A percentile compares a stretch with the other conserved stretches of the same genome.
phyloP scores from a whole-genome alignment of 2,329 filamentous ascomycete genomes.

The Paecilomyces variotii region DNA sequence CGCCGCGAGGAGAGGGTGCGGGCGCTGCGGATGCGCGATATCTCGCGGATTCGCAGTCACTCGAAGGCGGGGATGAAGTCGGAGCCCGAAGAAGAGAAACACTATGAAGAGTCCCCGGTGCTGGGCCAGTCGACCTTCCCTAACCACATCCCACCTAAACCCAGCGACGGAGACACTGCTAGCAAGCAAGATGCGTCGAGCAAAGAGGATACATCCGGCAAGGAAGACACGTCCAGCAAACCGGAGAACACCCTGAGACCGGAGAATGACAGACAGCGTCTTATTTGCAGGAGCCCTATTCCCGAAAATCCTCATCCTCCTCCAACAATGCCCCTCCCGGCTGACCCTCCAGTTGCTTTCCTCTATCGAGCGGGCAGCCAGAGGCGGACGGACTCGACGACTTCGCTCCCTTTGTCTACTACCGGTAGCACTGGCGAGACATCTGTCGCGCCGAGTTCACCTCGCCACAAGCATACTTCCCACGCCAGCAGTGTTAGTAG shows the following conservation, averaged over 20 bases:
- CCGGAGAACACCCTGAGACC: neutral
- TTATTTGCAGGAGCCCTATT: neutral
- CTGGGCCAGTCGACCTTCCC: neutral
- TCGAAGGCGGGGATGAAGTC: conserved; percentile 5
- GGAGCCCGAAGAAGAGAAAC: neutral
- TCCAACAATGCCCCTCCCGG: conserved; percentile 13
- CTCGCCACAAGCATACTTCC: neutral
- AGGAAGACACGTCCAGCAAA: neutral
- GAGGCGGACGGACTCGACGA: conserved; percentile 3
- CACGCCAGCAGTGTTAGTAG: neutral
- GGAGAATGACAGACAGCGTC: neutral
- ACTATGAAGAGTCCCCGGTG: neutral
- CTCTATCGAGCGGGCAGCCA: neutral
- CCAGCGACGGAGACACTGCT: neutral
- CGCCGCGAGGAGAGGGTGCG: conserved; percentile 17
- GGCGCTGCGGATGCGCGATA: conserved; percentile 20
- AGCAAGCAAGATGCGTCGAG: neutral
- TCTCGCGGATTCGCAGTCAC: conserved; percentile 16
- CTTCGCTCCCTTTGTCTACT: conserved; percentile 6
- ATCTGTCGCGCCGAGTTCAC: neutral
- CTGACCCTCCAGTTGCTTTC: conserved; percentile 10
- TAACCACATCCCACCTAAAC: neutral
- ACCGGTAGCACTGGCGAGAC: neutral
- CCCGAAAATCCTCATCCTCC: conserved; percentile 7
- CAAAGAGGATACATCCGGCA: neutral